phyloP scores from a whole-genome alignment of 2,329 filamentous ascomycete genomes.

The Volutella citrinella region DNA sequence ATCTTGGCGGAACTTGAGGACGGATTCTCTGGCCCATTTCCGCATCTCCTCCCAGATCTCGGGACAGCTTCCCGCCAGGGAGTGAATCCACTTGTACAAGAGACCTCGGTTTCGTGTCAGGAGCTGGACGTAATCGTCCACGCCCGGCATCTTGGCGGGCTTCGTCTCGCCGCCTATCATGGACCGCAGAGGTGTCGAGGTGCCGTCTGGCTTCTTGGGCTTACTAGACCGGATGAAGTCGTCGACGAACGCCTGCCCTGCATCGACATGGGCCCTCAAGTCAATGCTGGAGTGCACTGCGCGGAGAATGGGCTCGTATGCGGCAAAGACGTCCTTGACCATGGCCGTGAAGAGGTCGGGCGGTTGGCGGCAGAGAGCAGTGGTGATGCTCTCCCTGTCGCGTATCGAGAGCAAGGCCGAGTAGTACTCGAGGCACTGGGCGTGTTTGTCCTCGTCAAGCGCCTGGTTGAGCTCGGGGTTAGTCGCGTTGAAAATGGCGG shows the following conservation, averaged over 20 bases:
- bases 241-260: conserved; percentile 65
- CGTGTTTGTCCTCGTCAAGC: conserved; percentile 60
- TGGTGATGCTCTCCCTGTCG: conserved; percentile 69
- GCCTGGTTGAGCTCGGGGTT: conserved; percentile 43
- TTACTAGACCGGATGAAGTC: conserved; percentile 65
- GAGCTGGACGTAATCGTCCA: conserved; percentile 70
- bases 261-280: conserved; percentile 64
- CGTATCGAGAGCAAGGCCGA: conserved; percentile 67
- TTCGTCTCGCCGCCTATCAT: conserved; percentile 19
- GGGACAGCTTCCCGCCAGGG: conserved; percentile 64
- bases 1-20: conserved; percentile 51
- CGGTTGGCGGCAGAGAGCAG: conserved; percentile 62
- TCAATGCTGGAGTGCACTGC: conserved; percentile 69
- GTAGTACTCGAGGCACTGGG: conserved; percentile 66
- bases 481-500: conserved; percentile 58
- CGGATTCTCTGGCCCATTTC: conserved; percentile 56
- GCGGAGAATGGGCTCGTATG: conserved; percentile 74
- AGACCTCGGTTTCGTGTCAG: conserved; percentile 61
- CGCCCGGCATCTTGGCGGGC: conserved; percentile 45
- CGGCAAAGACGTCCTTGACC: conserved; percentile 61
- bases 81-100: conserved; percentile 69
- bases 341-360: conserved; percentile 72
- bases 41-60: conserved; percentile 61
- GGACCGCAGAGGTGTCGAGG: conserved; percentile 17
- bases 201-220: conserved; percentile 34